phyloP scores from a whole-genome alignment of 2,329 filamentous ascomycete species.

The Penicillium sp. region DNA sequence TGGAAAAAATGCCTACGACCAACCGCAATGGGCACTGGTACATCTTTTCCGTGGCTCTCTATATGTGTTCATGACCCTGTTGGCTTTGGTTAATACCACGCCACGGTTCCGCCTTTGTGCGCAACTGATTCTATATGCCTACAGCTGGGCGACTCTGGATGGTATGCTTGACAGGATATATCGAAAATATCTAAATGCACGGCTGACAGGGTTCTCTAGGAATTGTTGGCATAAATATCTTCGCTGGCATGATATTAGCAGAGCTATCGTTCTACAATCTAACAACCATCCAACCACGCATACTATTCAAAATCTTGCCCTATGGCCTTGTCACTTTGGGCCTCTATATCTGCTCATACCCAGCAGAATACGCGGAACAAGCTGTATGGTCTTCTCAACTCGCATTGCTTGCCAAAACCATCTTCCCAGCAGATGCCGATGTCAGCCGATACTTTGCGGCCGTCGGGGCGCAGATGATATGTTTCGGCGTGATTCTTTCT shows the following conservation, averaged over 20 bases:
- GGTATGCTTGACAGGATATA: conserved; percentile 16
- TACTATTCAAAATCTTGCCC: conserved; percentile 49
- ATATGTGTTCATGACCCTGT: conserved; percentile 54
- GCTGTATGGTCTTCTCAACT: conserved; percentile 52
- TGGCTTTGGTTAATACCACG: conserved; percentile 53
- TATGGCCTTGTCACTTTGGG: conserved; percentile 53
- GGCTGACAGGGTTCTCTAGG: conserved; percentile 27
- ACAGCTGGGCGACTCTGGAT: conserved; percentile 40
- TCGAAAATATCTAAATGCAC: background rate
- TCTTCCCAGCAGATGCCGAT: conserved; percentile 45
- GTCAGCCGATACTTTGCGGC: conserved; percentile 52
- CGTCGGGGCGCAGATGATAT: conserved; percentile 51
- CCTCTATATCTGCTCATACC: conserved; percentile 60
- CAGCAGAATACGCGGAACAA: conserved; percentile 56
- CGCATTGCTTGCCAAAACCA: conserved; percentile 15
- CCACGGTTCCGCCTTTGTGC: conserved; percentile 52
- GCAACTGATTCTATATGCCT: conserved; percentile 50
- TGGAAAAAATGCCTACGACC: conserved; percentile 54
- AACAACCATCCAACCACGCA: conserved; percentile 41
- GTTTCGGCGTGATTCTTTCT: conserved; percentile 55
- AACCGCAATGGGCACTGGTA: conserved; percentile 59
- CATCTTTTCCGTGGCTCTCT: conserved; percentile 57
- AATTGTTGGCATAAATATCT: conserved; percentile 58
- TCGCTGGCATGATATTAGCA: conserved; percentile 62
- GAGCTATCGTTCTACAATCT: conserved; percentile 54